Evolutionary conservation across 768 basidiomycete genomes (phyloP).

Genomic region (Amanita jacksonii): DNA sequence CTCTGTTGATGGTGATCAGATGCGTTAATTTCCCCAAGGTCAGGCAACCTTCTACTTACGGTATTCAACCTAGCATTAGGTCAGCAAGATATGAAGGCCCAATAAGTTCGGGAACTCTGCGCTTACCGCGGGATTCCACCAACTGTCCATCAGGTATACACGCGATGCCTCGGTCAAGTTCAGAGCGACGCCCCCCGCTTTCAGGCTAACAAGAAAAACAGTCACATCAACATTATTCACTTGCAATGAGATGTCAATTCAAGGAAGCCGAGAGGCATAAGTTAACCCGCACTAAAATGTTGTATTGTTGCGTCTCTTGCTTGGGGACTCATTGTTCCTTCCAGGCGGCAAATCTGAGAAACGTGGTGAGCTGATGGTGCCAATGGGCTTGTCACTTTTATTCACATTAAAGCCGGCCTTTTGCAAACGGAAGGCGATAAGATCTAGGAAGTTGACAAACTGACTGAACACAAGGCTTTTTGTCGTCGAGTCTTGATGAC

Average conservation of each 20-base stretch:
- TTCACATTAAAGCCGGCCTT: conserved; percentile 82
- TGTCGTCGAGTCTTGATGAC: conserved; percentile 78
- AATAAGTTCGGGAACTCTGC: background rate
- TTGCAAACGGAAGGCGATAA: conserved; percentile 89
- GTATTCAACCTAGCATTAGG: conserved; percentile 54
- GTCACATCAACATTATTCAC: conserved; percentile 92
- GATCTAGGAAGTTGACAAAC: conserved; percentile 87
- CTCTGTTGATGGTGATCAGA: conserved; percentile 38
- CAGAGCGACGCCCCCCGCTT: conserved; percentile 90
- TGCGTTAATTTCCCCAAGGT: background rate
- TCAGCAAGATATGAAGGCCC: background rate
- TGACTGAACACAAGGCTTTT: conserved; percentile 98
- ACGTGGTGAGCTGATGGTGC: background rate
- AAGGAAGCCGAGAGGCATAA: background rate
- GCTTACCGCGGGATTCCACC: conserved; percentile 95
- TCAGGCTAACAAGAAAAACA: conserved; percentile 94
- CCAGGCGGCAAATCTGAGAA: conserved; percentile 77
- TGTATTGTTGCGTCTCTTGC: conserved; percentile 92
- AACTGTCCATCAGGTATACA: conserved; percentile 95
- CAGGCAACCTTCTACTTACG: conserved; percentile 40
- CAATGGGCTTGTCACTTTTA: conserved; percentile 2
- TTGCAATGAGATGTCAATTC: conserved; percentile 16
- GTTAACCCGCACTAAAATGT: conserved; percentile 62
- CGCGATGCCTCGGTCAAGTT: conserved; percentile 88
- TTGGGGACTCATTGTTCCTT: conserved; percentile 96